Evolutionary conservation across 495 filamentous ascomycete genomes (phyloP).

Genomic region (Podospora pseudocomata): DNA sequence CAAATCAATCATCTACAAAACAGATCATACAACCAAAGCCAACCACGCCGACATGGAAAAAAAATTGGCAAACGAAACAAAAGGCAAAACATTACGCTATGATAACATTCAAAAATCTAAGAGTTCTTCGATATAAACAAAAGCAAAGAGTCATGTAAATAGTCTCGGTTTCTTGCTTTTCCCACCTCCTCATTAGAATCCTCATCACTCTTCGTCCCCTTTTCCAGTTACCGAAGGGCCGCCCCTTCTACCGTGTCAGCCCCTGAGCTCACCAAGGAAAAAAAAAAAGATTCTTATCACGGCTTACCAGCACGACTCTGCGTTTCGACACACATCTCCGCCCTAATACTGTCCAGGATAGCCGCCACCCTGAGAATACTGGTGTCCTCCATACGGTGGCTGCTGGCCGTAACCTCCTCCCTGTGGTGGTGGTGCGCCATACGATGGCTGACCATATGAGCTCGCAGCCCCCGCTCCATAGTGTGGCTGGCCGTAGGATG

Average conservation of each 20-base stretch:
- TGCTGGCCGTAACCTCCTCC: conserved; percentile 10
- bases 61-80: not conserved
- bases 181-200: no score
- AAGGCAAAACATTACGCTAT: not conserved
- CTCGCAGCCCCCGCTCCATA: conserved; percentile 18
- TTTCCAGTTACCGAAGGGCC: no score
- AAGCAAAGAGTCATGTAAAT: not conserved
- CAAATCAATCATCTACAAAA: not conserved
- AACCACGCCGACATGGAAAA: not conserved
- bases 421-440: conserved; percentile 12
- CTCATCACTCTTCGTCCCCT: no score
- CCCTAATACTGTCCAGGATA: conserved; percentile 9
- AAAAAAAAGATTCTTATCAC: no score
- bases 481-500: conserved; percentile 27
- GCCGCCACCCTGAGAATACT: conserved; percentile 11
- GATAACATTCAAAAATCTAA: not conserved
- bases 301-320: no score
- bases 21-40: not conserved
- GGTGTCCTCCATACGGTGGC: conserved; percentile 14
- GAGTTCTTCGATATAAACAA: not conserved
- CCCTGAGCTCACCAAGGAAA: no score
- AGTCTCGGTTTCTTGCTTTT: not conserved
- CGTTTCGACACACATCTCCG: no score
- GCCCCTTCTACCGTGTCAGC: no score
- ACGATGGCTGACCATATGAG: conserved; percentile 15